Conservation (phyloP, 352 stramenopile genomes). For the Thraustochytrium sp. region DNA sequence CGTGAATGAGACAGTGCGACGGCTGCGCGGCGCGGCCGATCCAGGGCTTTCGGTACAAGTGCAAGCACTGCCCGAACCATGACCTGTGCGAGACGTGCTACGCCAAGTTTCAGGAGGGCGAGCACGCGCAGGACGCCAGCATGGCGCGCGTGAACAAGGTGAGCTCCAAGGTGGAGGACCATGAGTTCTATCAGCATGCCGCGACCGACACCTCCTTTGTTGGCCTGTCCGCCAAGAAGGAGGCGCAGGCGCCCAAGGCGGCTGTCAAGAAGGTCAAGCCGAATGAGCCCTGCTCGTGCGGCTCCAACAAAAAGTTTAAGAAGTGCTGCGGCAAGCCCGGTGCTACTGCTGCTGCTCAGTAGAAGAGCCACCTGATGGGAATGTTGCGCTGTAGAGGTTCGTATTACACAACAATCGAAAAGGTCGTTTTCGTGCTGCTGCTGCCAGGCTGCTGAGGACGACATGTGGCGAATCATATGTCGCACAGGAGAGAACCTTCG, state of each 20-base stretch:
- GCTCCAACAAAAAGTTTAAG: constrained; percentile 56
- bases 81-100: constrained; percentile 36
- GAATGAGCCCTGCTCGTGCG: constrained; percentile 55
- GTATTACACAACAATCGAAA: no score
- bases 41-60: constrained; percentile 38
- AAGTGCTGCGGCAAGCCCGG: constrained; percentile 54
- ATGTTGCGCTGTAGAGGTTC: no score
- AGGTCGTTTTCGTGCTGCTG: no score
- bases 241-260: neutral
- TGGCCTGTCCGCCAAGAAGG: neutral
- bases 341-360: neutral
- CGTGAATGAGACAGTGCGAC: constrained; percentile 34
- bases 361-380: no score
- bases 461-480: no score
- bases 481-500: no score
- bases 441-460: no score
- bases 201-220: constrained; percentile 26
- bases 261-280: constrained; percentile 47
- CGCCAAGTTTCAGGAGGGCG: neutral
- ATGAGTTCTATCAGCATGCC: constrained; percentile 1
- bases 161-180: constrained; percentile 13
- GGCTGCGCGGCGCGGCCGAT: constrained; percentile 22
- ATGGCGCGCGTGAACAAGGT: constrained; percentile 36
- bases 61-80: constrained; percentile 35
- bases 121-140: neutral